Evolutionary conservation across 768 basidiomycete genomes (phyloP).

Genomic region (Cyclocybe aegerita): DNA sequence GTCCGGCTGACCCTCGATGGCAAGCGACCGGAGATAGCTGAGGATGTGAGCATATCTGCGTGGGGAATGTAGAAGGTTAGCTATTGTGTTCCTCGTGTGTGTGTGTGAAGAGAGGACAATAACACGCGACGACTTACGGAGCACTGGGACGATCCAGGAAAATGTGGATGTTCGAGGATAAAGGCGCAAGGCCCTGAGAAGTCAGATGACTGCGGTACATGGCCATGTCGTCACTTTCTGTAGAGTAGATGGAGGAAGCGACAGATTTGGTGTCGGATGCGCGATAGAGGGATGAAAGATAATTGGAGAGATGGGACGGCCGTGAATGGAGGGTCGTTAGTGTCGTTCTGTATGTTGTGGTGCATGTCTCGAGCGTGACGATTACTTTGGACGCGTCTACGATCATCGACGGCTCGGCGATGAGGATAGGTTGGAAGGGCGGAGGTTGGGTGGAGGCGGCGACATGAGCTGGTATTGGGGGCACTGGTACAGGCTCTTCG

Average conservation of each 20-base stretch:
- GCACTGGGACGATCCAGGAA: constrained; percentile 81
- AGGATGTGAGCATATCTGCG: constrained; percentile 71
- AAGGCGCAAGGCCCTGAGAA: constrained; percentile 51
- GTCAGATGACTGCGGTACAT: constrained; percentile 64
- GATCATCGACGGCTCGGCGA: constrained; percentile 52
- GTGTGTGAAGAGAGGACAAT: background rate
- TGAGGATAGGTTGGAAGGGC: constrained; percentile 64
- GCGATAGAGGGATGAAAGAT: constrained; percentile 46
- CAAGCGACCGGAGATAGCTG: constrained; percentile 63
- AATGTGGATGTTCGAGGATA: constrained; percentile 55
- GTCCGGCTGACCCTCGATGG: constrained; percentile 45
- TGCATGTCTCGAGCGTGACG: constrained; percentile 74
- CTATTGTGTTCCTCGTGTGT: background rate
- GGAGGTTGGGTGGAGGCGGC: constrained; percentile 44
- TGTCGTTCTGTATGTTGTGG: constrained; percentile 62
- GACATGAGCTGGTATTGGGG: constrained; percentile 46
- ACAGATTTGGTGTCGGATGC: constrained; percentile 36
- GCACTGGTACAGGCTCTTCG: constrained; percentile 45
- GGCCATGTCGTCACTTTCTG: constrained; percentile 49
- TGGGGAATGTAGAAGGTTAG: background rate
- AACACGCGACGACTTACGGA: constrained; percentile 55
- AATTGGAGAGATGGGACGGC: constrained; percentile 64
- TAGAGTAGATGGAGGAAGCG: constrained; percentile 58
- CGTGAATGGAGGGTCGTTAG: constrained; percentile 66
- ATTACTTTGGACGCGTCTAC: constrained; percentile 63